These are phyloP conservation scores for Neonectria faginata DNA, from an alignment of 2,329 filamentous ascomycete genomes.

Conservation along the genomic window DNA sequence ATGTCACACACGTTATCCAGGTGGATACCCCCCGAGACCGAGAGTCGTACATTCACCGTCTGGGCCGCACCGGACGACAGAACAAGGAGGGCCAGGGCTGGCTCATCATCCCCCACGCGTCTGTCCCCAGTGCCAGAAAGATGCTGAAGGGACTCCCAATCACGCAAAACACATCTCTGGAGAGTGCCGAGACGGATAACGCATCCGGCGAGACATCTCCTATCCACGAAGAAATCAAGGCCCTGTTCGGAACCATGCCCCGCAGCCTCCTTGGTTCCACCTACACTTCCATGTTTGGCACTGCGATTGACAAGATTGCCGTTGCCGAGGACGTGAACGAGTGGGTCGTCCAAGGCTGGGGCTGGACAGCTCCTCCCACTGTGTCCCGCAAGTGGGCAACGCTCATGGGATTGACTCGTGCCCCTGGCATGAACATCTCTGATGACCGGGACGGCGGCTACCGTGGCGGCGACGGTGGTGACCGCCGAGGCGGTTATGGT, in stretches of 20 bases:
- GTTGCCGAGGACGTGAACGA: constrained; percentile 65
- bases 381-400: constrained; percentile 44
- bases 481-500: constrained; percentile 24
- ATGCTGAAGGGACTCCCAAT: constrained; percentile 72
- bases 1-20: constrained; percentile 84
- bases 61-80: constrained; percentile 82
- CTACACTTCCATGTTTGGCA: constrained; percentile 70
- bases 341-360: constrained; percentile 64
- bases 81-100: constrained; percentile 79
- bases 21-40: constrained; percentile 72
- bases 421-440: constrained; percentile 52
- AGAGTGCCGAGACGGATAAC: constrained; percentile 64
- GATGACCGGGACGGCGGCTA: constrained; percentile 18
- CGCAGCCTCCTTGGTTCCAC: constrained; percentile 49
- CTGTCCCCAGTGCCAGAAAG: constrained; percentile 60
- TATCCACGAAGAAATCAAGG: constrained; percentile 57
- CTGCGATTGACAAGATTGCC: constrained; percentile 55
- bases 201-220: constrained; percentile 61
- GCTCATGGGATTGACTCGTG: constrained; percentile 49
- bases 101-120: constrained; percentile 70
- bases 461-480: constrained; percentile 15
- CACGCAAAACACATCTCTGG: constrained; percentile 63
- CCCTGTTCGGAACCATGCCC: constrained; percentile 58
- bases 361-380: constrained; percentile 61
- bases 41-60: constrained; percentile 81